Evolutionary conservation across 2,329 filamentous ascomycete genomes (phyloP).

Genomic region (Bipolaris zeicola): DNA sequence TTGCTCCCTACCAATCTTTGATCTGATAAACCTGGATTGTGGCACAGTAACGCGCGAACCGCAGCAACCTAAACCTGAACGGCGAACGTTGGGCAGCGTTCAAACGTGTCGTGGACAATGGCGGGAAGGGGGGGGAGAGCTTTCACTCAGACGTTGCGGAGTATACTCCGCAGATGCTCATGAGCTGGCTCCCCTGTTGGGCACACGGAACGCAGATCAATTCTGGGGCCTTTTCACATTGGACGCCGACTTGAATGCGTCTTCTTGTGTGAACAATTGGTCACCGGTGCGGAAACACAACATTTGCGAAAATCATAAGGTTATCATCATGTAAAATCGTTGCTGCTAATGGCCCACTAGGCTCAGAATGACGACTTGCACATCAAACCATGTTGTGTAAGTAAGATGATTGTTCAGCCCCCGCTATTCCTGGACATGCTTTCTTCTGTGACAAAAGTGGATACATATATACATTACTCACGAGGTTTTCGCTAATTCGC

Average conservation of each 20-base stretch:
- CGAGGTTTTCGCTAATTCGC: background rate
- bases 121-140: background rate
- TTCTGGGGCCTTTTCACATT: background rate
- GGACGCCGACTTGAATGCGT: background rate
- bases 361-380: background rate
- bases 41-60: background rate
- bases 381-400: background rate
- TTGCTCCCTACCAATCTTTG: background rate
- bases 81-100: constrained; percentile 8
- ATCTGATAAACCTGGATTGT: background rate
- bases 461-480: background rate
- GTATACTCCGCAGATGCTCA: constrained; percentile 2
- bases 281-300: background rate
- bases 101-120: background rate
- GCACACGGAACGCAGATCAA: background rate
- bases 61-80: background rate
- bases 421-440: background rate
- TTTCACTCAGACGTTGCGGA: background rate
- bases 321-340: background rate
- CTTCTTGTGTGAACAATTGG: background rate
- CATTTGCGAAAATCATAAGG: background rate
- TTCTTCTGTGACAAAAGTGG: background rate
- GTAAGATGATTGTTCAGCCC: background rate
- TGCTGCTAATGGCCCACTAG: background rate
- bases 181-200: background rate